Evolutionary conservation across 345 rosid genomes (phyloP).

Genomic region (Ceriops tagal): DNA sequence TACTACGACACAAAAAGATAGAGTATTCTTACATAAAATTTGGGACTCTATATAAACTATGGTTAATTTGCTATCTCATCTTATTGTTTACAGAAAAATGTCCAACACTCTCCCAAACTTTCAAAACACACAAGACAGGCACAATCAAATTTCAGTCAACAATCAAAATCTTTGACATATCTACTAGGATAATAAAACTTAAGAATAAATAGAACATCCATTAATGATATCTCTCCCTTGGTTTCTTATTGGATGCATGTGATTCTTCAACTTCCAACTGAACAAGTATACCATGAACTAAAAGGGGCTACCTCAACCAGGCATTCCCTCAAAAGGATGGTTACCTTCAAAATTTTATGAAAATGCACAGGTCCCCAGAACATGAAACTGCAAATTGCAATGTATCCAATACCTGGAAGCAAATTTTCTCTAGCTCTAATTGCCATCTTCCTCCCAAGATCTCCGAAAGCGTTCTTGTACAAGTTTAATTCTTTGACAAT

Average conservation of each 20-base stretch:
- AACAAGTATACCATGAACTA: background rate
- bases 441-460: slow-evolving; percentile 90
- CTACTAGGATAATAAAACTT: background rate
- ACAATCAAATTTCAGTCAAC: background rate
- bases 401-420: slow-evolving; percentile 57
- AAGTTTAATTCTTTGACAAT: slow-evolving; percentile 60
- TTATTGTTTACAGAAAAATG: no score
- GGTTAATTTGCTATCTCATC: no score
- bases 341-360: background rate
- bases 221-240: background rate
- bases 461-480: slow-evolving; percentile 76
- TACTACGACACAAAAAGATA: slow-evolving; percentile 2
- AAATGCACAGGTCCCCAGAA: background rate
- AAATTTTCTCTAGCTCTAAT: slow-evolving; percentile 74
- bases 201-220: no score
- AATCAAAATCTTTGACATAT: background rate
- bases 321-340: background rate
- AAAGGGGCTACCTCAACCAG: background rate
- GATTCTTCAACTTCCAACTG: background rate
- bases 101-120: background rate
- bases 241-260: background rate
- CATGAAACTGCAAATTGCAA: slow-evolving; percentile 13
- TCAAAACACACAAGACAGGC: background rate
- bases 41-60: no score
- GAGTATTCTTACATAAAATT: background rate